Base-by-base conservation (phyloP, 768 basidiomycete genomes). In the Amanita pseudoporphyria region DNA sequence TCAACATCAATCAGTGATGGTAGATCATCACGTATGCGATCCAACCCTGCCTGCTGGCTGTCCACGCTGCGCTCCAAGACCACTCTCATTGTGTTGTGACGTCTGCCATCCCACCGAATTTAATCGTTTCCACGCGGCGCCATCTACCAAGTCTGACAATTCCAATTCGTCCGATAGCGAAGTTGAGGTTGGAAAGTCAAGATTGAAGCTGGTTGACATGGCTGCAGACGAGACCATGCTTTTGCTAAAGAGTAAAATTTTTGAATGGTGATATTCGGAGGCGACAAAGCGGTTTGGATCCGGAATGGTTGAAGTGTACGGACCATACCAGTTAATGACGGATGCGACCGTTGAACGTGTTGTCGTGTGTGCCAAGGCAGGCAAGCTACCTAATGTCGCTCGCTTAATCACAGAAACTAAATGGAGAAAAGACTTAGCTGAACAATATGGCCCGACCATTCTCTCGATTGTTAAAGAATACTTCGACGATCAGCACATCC, bases 51-150 rank as follows among this genome's bases (percentile, higher is more conserved):
- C 12, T 14, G 5, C 26, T 24, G 43, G 54, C 37, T 55, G 54
- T 50, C 12, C 14, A 14, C 42, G 38, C 19, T 55, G 54, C 19
- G 12, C 41, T 19, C 31, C 36, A 4, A 42, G 43, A n/a, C 40
- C 3, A 22, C 39, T 51, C 38, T 42, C 36, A 7, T 22, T 48
- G 12, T 55, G 54, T 18, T 55, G 54, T 52, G 51, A 55, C 47
- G 26, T 31, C 44, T 55, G 54, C 26, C 38, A 41, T 21, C 22
- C 54, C 47, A 16, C 26, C 31, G 9, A 31, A 22, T 28, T 52
- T 38, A 13, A n/a, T 38, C 31, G 16, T 51, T 30, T 16, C 41
- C 26, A 26, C 44, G 16, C 38, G 26, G 1, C 31, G 12, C 33
- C 41, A 24, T 31, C 36, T 3, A 13, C 3, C 5, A 13, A 5